Evolutionary conservation across 108 stramenopile species (phyloP).

Genomic region (Cyclotella sp.): DNA sequence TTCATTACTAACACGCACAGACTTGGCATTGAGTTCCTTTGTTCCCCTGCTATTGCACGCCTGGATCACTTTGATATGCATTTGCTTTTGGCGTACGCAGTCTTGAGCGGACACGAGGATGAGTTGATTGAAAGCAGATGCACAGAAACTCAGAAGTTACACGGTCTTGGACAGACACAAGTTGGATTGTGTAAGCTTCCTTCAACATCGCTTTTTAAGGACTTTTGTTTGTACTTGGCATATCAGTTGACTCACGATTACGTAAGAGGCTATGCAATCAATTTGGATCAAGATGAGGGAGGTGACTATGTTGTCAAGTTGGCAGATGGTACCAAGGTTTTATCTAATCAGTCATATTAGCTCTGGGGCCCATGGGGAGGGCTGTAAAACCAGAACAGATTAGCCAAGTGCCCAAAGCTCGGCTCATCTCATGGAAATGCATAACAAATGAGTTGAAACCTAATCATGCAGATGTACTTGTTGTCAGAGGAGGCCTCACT

Average conservation of each 20-base stretch:
- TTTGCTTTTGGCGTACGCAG: slow-evolving; percentile 66
- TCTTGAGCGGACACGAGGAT: slow-evolving; percentile 45
- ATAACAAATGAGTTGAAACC: slow-evolving; percentile 13
- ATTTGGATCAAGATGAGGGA: slow-evolving; percentile 15
- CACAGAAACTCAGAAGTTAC: slow-evolving; percentile 29
- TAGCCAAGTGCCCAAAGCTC: slow-evolving; percentile 9
- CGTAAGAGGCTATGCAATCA: slow-evolving; percentile 39
- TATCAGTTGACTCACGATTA: slow-evolving; percentile 48
- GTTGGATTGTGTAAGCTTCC: slow-evolving; percentile 77
- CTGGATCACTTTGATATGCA: slow-evolving; percentile 64
- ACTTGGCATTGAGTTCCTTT: slow-evolving; percentile 60
- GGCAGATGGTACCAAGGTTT: slow-evolving; percentile 14
- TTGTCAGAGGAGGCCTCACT: slow-evolving; percentile 77
- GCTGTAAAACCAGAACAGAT: slow-evolving; percentile 51
- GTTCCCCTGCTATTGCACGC: slow-evolving; percentile 77
- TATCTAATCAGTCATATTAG: slow-evolving; percentile 57
- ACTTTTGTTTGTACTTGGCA: slow-evolving; percentile 67
- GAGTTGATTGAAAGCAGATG: slow-evolving; percentile 66
- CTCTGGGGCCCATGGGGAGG: slow-evolving; percentile 54
- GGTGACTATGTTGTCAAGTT: background rate
- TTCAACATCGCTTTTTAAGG: slow-evolving; percentile 58
- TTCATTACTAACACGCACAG: slow-evolving; percentile 4
- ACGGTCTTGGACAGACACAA: slow-evolving; percentile 57
- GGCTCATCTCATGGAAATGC: slow-evolving; percentile 17
- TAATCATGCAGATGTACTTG: slow-evolving; percentile 41